Evolutionary conservation across 75 land plant genomes (phyloP), one percentile per base, ranked within the genome.

Genomic region (Cupressus sempervirens): DNA sequence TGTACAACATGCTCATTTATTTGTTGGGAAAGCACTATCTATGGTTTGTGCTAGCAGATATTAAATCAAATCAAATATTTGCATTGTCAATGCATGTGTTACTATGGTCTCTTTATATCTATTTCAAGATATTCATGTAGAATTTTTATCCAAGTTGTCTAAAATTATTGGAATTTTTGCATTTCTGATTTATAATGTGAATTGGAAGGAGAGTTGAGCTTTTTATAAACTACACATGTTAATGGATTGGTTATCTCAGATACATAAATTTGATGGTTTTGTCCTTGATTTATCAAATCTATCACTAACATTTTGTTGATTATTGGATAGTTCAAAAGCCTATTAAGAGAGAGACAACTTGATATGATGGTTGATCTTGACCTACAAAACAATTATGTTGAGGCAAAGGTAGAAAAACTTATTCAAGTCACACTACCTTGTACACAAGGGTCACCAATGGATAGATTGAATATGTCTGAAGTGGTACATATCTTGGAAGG

Each of bases 401-500:
- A n/a, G n/a, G n/a, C n/a, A n/a, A n/a, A n/a, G n/a, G n/a, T n/a
- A n/a, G n/a, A n/a, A n/a, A n/a, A n/a, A n/a, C n/a, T n/a, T n/a
- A n/a, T n/a, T n/a, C n/a, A n/a, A n/a, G n/a, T n/a, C n/a, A n/a
- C n/a, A n/a, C n/a, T n/a, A n/a, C n/a, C n/a, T n/a, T n/a, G n/a
- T n/a, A n/a, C n/a, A n/a, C n/a, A n/a, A n/a, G n/a, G n/a, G n/a
- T n/a, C n/a, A 82, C 58, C 91, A 95, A 97, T 86, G 87, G 93
- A 18, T 94, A 95, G 80, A 76, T 84, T 93, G 0, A 97, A 97
- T 86, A 97, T 97, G 99, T 96, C 98, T 9, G 99, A 97, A 74
- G 99, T 97, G 35, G 99, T 97, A 67, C 88, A 98, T 67, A 97
- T 97, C 98, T 91, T 97, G 29, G 98, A 95, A 87, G 99, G 99